Conservation (phyloP, 805 yeast genomes). For the Teunomyces tritomae region DNA sequence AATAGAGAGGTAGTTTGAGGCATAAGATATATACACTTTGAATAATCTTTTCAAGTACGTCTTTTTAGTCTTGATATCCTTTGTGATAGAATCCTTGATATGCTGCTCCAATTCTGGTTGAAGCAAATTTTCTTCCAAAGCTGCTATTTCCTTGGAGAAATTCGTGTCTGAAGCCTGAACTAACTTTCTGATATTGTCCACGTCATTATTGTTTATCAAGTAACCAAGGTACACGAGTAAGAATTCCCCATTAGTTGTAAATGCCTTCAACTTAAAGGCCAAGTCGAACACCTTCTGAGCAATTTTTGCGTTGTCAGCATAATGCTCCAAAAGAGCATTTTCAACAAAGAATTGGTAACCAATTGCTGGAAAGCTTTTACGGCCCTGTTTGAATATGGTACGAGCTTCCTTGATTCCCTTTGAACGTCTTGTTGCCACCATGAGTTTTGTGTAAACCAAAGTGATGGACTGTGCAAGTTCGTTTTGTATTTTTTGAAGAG, state of each 20-base stretch:
- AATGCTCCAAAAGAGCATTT: slow-evolving; percentile 78
- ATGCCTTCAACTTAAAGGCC: slow-evolving; percentile 56
- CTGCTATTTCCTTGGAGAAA: slow-evolving; percentile 35
- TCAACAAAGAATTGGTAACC: slow-evolving; percentile 79
- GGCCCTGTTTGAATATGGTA: slow-evolving; percentile 62
- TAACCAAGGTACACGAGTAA: slow-evolving; percentile 70
- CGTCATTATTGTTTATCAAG: slow-evolving; percentile 65
- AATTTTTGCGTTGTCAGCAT: slow-evolving; percentile 60
- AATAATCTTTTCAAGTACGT: slow-evolving; percentile 28
- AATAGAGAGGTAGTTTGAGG: slow-evolving; percentile 67
- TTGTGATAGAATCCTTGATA: slow-evolving; percentile 33
- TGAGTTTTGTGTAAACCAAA: slow-evolving; percentile 61
- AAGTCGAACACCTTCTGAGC: slow-evolving; percentile 76
- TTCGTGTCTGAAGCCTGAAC: slow-evolving; percentile 75
- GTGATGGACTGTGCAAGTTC: slow-evolving; percentile 48
- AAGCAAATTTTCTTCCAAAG: slow-evolving; percentile 19
- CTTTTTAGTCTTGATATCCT: slow-evolving; percentile 23
- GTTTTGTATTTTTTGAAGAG: slow-evolving; percentile 18
- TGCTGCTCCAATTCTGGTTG: slow-evolving; percentile 42
- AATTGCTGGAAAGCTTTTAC: slow-evolving; percentile 54
- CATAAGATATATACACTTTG: slow-evolving; percentile 59
- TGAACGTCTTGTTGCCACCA: slow-evolving; percentile 69
- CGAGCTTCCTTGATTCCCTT: slow-evolving; percentile 74
- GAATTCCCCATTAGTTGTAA: slow-evolving; percentile 55
- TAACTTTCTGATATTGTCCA: slow-evolving; percentile 71